phyloP scores from a whole-genome alignment of 805 yeast genomes.

The Ogataea salicorniae region DNA sequence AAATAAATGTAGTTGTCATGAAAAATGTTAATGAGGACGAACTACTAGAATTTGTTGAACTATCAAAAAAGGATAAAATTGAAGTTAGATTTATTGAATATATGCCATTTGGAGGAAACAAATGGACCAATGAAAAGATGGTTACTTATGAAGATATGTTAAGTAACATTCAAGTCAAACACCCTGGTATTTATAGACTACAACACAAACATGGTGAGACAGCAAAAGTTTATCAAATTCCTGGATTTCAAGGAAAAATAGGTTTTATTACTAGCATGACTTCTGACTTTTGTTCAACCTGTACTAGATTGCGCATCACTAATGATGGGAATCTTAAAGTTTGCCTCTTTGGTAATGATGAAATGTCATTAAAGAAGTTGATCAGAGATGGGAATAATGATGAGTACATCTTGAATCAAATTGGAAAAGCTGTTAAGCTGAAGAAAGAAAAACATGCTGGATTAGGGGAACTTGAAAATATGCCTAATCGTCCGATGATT shows the following conservation, averaged over 20 bases:
- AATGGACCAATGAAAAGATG: conserved; percentile 43
- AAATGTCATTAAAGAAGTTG: conserved; percentile 42
- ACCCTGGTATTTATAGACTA: conserved; percentile 25
- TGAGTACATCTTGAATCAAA: conserved; percentile 32
- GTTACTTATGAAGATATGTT: conserved; percentile 41
- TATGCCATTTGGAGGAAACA: conserved; percentile 56
- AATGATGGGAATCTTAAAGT: conserved; percentile 52
- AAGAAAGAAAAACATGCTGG: conserved; percentile 52
- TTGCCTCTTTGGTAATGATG: conserved; percentile 49
- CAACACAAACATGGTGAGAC: conserved; percentile 41
- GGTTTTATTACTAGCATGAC: conserved; percentile 58
- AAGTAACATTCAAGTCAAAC: conserved; percentile 25
- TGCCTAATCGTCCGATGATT: conserved; percentile 52
- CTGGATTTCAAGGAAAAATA: conserved; percentile 38
- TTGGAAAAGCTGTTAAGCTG: conserved; percentile 40
- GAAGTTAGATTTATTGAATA: conserved; percentile 53
- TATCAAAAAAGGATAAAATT: conserved; percentile 34
- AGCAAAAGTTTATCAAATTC: conserved; percentile 40
- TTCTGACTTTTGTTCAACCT: conserved; percentile 44
- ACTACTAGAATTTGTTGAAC: conserved; percentile 39
- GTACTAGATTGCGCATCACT: conserved; percentile 48
- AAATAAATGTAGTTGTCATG: conserved; percentile 47
- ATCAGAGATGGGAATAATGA: conserved; percentile 34
- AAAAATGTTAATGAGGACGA: conserved; percentile 48
- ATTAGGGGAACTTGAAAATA: conserved; percentile 38